A percentile compares a stretch with the other conserved stretches of the same genome.
phyloP scores from a whole-genome alignment of 106 monocot genomes.

The Gastrodia elata region DNA sequence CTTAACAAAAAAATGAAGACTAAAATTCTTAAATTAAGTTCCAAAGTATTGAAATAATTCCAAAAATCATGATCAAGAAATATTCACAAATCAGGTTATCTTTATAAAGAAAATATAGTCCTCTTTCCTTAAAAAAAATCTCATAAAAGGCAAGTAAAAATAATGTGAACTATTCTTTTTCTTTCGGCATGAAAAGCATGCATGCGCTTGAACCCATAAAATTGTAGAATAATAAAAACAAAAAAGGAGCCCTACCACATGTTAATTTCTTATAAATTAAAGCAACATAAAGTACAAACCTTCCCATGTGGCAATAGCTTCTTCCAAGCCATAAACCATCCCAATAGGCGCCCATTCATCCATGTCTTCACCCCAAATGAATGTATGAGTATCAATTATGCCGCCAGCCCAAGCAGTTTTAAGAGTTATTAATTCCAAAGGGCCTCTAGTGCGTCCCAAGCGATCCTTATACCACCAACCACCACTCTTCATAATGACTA shows the following conservation, averaged over 20 bases:
- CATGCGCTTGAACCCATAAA: not conserved
- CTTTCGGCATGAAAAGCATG: too few relatives aligned
- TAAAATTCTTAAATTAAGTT: not conserved
- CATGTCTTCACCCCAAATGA: slow-evolving; percentile 93
- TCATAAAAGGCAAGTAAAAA: too few relatives aligned
- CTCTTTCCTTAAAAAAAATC: too few relatives aligned
- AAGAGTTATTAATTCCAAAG: slow-evolving; percentile 69
- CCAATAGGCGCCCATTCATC: slow-evolving; percentile 94
- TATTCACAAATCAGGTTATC: not conserved
- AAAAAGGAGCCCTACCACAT: not conserved
- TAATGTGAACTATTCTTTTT: too few relatives aligned
- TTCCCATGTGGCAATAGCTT: slow-evolving; percentile 92
- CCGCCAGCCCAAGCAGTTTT: slow-evolving; percentile 90
- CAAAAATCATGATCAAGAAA: not conserved
- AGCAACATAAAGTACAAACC: slow-evolving; percentile 27
- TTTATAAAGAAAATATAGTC: not conserved
- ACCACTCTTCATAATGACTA: slow-evolving; percentile 79
- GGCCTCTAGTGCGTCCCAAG: slow-evolving; percentile 79
- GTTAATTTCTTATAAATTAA: not conserved
- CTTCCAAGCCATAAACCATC: slow-evolving; percentile 78
- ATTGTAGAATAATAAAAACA: not conserved
- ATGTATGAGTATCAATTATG: slow-evolving; percentile 81
- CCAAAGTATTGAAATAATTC: not conserved
- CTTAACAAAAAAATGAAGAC: not conserved
- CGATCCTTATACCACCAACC: slow-evolving; percentile 91